Evolutionary conservation across 768 basidiomycete genomes (phyloP).

Genomic region (Russula earlei): DNA sequence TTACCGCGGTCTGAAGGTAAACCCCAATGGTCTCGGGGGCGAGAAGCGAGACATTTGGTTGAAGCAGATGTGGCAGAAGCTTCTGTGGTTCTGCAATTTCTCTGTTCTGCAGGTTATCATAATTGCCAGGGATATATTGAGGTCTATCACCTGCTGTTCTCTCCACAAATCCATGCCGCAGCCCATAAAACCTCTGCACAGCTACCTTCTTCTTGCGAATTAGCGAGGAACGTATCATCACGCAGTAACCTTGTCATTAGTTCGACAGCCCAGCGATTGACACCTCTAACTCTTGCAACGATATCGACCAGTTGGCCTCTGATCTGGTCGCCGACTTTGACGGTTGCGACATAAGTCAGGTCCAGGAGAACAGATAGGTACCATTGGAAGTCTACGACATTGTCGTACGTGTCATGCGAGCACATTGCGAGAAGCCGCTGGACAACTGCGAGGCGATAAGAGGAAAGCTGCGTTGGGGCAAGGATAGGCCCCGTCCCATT

Average conservation of each 20-base stretch:
- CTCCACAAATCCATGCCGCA: constrained; percentile 94
- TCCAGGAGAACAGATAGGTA: constrained; percentile 92
- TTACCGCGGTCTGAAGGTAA: constrained; percentile 74
- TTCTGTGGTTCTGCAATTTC: constrained; percentile 74
- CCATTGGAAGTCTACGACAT: constrained; percentile 94
- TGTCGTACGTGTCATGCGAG: constrained; percentile 73
- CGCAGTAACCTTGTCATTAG: constrained; percentile 73
- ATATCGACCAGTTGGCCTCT: constrained; percentile 83
- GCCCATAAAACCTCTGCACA: constrained; percentile 87
- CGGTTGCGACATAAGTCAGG: constrained; percentile 78
- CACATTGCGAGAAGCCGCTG: constrained; percentile 82
- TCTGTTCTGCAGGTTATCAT: constrained; percentile 30
- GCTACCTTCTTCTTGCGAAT: constrained; percentile 57
- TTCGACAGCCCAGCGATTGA: constrained; percentile 70
- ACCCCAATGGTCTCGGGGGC: constrained; percentile 60
- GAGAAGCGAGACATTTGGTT: constrained; percentile 46
- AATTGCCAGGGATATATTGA: not conserved
- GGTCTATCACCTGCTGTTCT: constrained; percentile 65
- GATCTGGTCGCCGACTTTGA: constrained; percentile 67
- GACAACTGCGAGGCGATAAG: constrained; percentile 78
- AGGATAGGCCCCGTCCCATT: constrained; percentile 28
- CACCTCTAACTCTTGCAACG: constrained; percentile 67
- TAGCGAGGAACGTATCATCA: constrained; percentile 65
- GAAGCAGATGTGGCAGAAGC: constrained; percentile 58
- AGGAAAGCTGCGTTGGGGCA: constrained; percentile 61